phyloP scores from a whole-genome alignment of 805 yeast genomes.

The Yarrowia deformans region DNA sequence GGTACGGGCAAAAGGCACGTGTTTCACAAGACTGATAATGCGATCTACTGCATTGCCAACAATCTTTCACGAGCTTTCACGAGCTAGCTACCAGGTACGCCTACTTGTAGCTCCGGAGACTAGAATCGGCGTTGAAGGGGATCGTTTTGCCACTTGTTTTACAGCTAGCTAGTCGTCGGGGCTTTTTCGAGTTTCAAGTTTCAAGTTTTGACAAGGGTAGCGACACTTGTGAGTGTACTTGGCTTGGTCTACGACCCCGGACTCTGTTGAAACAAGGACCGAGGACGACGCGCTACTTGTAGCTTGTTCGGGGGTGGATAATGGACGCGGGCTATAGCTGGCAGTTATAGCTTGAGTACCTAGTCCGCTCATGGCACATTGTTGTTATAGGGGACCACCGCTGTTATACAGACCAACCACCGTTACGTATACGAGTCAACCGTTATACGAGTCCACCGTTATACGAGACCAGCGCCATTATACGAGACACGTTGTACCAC shows the following conservation, averaged over 20 bases:
- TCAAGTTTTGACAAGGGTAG: background rate
- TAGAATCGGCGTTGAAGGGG: background rate
- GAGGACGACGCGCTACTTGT: background rate
- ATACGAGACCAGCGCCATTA: background rate
- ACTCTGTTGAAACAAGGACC: constrained; percentile 1
- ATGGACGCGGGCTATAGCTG: background rate
- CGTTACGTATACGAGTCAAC: background rate
- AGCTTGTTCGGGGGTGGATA: background rate
- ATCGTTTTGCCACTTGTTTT: too few species aligned
- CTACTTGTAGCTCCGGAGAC: background rate
- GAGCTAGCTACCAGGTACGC: background rate
- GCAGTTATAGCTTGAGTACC: too few species aligned
- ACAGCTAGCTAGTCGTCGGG: too few species aligned
- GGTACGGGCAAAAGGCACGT: background rate
- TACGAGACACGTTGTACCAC: background rate
- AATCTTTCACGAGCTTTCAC: background rate
- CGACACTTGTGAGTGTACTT: too few species aligned
- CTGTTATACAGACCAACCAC: too few species aligned
- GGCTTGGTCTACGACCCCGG: background rate
- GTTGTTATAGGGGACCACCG: too few species aligned
- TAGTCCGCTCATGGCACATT: too few species aligned
- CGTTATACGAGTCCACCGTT: background rate
- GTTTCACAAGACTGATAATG: background rate
- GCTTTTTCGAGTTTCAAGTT: background rate
- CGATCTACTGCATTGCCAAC: background rate